These are phyloP conservation scores for Cynanchum wilfordii DNA, from an alignment of 257 asterid species.

Conservation along the genomic window DNA sequence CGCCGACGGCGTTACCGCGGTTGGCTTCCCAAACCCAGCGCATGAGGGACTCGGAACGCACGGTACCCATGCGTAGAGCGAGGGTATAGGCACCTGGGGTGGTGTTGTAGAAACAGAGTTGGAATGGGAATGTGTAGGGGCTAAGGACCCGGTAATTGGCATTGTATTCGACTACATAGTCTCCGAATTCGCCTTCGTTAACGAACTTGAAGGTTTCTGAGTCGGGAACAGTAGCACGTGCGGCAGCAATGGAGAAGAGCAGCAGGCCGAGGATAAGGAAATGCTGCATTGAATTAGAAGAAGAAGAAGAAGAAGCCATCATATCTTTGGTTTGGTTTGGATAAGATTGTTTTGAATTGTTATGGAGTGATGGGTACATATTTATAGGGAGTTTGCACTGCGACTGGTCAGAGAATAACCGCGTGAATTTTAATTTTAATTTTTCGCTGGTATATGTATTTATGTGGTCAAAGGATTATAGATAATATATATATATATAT, in stretches of 20 bases:
- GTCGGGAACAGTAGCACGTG: slow-evolving; percentile 23
- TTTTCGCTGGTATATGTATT: too few relatives aligned
- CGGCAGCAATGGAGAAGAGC: background rate
- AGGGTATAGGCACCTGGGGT: slow-evolving; percentile 30
- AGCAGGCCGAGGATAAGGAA: background rate
- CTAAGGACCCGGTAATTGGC: slow-evolving; percentile 18
- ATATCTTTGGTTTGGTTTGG: too few relatives aligned
- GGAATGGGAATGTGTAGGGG: slow-evolving; percentile 14
- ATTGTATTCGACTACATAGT: slow-evolving; percentile 23
- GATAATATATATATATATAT: too few relatives aligned
- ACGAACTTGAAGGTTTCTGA: slow-evolving; percentile 24
- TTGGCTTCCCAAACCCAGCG: slow-evolving; percentile 48
- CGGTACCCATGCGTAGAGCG: slow-evolving; percentile 24
- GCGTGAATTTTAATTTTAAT: too few relatives aligned
- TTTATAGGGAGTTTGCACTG: too few relatives aligned
- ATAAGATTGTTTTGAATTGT: too few relatives aligned
- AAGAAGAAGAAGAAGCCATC: background rate
- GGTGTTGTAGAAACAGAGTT: slow-evolving; percentile 32
- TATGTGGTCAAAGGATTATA: too few relatives aligned
- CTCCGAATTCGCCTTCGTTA: slow-evolving; percentile 27
- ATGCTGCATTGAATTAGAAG: too few relatives aligned
- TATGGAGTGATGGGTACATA: too few relatives aligned
- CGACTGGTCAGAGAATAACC: too few relatives aligned
- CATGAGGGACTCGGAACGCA: slow-evolving; percentile 5
- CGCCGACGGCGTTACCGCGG: slow-evolving; percentile 32